Evolutionary conservation across 257 asterid species (phyloP), one percentile per base, ranked within the genome.

Genomic region (Craterostigma plantagineum): DNA sequence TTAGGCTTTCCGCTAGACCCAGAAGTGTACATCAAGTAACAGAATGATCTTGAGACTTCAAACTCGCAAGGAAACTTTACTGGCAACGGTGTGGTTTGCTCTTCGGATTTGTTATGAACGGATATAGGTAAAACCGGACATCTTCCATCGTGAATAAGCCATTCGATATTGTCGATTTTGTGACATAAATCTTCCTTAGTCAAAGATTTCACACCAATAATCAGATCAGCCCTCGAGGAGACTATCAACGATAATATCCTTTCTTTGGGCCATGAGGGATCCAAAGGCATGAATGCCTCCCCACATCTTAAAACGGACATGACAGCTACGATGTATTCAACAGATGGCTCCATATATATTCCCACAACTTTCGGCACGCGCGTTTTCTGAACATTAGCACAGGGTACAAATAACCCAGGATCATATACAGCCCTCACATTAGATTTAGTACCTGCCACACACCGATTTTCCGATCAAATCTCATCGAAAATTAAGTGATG

Each of bases 1-100:
- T 78, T 86, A 43, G 97, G 93, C 55, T 62, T 50, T 56, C 97
- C 97, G 12, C 82, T 71, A 50, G 97, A 82, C 48, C 97, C 97
- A 33, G 95, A 87, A 40, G 97, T 87, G 75, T 73, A 76, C 71
- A 87, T 73, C 72, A 82, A 55, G 71, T 87, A 87, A 75, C 93
- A 78, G 59, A 82, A 87, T 30, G 82, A 59, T 57, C 84, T 75
- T 35, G 62, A 50, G 49, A 50, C 52, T 71, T 62, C 68, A 45
- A 61, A 51, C 68, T 76, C 72, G 62, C 95, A 81, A 52, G 92
- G 93, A 87, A 91, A 87, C 14, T 27, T 67, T 37, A 66, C 51
- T 15, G 36, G 46, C 37, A 53, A 51, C 4, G 72, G 55, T 36
- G 54, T 55, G 48, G 44, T 56, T 43, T 56, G 71, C 39, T 49